Conservation (phyloP, 352 stramenopile genomes). For the Nannochloropsis limnetica region DNA sequence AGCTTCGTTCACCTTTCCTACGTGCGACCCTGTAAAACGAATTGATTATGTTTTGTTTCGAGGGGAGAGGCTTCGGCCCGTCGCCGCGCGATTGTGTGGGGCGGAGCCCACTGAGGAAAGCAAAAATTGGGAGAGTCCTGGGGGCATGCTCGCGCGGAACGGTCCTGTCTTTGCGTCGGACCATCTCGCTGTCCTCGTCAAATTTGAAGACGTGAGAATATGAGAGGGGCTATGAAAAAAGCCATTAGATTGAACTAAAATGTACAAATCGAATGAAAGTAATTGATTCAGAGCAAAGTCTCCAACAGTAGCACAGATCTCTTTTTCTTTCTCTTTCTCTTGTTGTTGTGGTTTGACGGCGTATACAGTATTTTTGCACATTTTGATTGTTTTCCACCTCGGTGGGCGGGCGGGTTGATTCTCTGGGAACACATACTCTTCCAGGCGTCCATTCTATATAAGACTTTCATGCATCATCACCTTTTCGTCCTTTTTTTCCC, state of each 20-base stretch:
- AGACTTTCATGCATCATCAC: not conserved
- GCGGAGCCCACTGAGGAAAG: not conserved
- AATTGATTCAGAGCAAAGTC: not conserved
- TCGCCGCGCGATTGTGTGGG: not conserved
- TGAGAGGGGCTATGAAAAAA: not conserved
- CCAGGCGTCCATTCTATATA: not conserved
- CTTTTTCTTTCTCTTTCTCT: not conserved
- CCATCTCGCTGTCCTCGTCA: not conserved
- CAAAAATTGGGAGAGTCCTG: not conserved
- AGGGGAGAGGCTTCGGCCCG: not conserved
- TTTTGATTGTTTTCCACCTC: not conserved
- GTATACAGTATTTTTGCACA: not conserved
- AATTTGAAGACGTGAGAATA: not conserved
- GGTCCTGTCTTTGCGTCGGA: not conserved
- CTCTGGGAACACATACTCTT: not conserved
- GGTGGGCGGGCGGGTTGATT: not conserved
- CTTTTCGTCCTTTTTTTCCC: not conserved
- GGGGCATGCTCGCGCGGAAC: not conserved
- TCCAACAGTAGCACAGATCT: not conserved
- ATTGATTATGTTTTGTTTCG: conserved; percentile 24
- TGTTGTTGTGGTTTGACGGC: not conserved
- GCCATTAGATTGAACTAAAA: not conserved
- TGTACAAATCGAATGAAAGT: not conserved
- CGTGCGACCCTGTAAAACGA: conserved; percentile 14
- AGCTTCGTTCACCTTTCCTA: not conserved